Evolutionary conservation across 495 filamentous ascomycete genomes (phyloP), one percentile per base, ranked within the genome.

Genomic region (Letharia columbiana): DNA sequence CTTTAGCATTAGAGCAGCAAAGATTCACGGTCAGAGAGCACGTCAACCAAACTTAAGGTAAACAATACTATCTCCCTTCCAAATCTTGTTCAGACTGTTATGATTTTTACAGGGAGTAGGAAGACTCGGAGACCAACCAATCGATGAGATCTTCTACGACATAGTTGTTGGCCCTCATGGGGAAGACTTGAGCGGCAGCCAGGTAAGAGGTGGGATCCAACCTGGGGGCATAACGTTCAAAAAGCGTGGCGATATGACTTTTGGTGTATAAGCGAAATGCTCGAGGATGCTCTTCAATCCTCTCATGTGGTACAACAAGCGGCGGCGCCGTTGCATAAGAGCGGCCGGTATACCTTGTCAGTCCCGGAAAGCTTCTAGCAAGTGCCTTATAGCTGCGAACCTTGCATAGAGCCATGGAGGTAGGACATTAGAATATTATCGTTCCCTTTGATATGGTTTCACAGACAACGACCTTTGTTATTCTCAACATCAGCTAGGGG

Each of bases 141-240:
- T 58, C 54, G 20, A 58, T 58, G 17, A 58, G 54, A 58, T 58
- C 54, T 37, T 58, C 54, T 9, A 58, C 54, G 5, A 58, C 54
- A 35, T 58, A 58, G 28, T 58, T 58, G n/a, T 58, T 58, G 20
- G 54, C 54, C 28, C 54, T 58, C 54, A 58, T 58, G 12, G 54
- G 54, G 8, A 58, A 58, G 31, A 58, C 54, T 37, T 58, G 54
- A 58, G 54, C 54, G 12, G 54, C 54, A 35, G 54, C 54, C 5
- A 58, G 54, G 54, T 58, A 58, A 4, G 54, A 31, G 4, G 11
- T 20, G 54, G 54, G 54, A 58, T 58, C 54, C 31, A 58, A 37
- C 7, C 28, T 58, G 5, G 54, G 54, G 33, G 54, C 54, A 58
- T 35, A 58, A 35, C 28, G 54, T 20, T 31, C 54, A 37, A 58